Base-by-base conservation (phyloP, 164 flowering plant genomes). In the Houttuynia cordata region DNA sequence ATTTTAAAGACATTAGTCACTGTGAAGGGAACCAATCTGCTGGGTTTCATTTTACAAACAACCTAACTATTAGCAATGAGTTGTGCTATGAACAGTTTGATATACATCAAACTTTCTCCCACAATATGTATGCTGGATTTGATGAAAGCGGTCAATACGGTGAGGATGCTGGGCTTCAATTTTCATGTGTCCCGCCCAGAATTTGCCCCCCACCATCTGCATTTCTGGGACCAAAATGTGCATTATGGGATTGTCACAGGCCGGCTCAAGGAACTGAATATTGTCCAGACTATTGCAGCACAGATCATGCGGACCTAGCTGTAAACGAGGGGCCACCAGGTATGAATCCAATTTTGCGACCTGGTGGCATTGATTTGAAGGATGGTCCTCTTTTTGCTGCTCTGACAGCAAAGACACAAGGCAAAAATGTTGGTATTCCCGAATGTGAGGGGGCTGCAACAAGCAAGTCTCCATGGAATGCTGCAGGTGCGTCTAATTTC, bases 381-480 rank as follows among this genome's bases (percentile, higher is more conserved):
- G 99, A 94, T 73, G 85, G 84, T 65, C 82, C 89, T 19, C 89
- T 94, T 56, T 94, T 88, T 76, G 74, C 94, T 70, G 97, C 97
- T 70, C 87, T 94, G 53, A 72, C 77, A 73, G 96, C 96, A 30
- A 94, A 87, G 71, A 82, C 83, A 19, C 84, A 72, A 59, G 96
- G 96, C 58, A 94, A 85, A 71, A 87, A 82, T 69, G 97, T 91
- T 66, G 99, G 97, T 22, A 81, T 94, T 62, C 99, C 99, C 19
- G 96, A 85, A 67, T 94, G 99, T 72, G 99, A 88, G 68, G 99
- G 99, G 53, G 99, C 97, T 68, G 99, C 97, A 47, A 94, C 96
- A 65, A 74, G 96, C 52, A 88, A 94, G 67, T 91, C 96, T 62
- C 99, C 99, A 65, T 94, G 97, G 99, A 94, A 94, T 80, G 99